phyloP scores from a whole-genome alignment of 805 yeast genomes.

The Sugiyamaella boreocaroliniensis region DNA sequence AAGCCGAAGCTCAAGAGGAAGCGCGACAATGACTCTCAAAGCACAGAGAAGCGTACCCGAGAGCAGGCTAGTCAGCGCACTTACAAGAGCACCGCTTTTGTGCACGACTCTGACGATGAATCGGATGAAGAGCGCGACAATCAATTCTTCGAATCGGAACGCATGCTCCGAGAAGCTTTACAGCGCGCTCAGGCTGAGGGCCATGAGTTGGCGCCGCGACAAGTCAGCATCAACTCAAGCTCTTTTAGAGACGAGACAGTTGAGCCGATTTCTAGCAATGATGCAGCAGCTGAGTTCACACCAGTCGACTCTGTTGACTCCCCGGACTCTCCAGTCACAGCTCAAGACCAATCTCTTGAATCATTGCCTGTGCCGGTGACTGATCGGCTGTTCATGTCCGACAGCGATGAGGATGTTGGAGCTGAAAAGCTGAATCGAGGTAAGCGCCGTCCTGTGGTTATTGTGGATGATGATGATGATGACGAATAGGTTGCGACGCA shows the following conservation, averaged over 20 bases:
- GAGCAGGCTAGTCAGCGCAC: conserved; percentile 10
- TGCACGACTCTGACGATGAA: conserved; percentile 58
- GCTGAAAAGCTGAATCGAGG: background rate
- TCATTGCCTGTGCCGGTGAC: background rate
- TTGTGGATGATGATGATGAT: conserved; percentile 20
- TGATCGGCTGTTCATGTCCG: background rate
- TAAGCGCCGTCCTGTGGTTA: conserved; percentile 12
- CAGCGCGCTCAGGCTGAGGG: background rate
- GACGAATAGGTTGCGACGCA: no score
- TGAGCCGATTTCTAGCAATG: no score
- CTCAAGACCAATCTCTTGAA: background rate
- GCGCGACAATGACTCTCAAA: conserved; percentile 14
- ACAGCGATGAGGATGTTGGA: background rate
- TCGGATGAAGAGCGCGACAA: conserved; percentile 50
- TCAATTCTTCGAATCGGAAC: conserved; percentile 52
- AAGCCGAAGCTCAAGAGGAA: conserved; percentile 2
- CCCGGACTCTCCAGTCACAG: background rate
- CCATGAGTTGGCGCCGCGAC: background rate
- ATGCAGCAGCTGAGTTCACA: background rate
- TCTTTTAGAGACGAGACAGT: no score
- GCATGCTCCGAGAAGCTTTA: conserved; percentile 24
- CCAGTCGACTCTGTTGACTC: background rate
- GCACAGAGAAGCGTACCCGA: conserved; percentile 6
- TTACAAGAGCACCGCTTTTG: conserved; percentile 45
- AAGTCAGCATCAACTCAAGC: background rate